Base-by-base conservation (phyloP, 495 filamentous ascomycete species). In the Penicillium robsamsonii region DNA sequence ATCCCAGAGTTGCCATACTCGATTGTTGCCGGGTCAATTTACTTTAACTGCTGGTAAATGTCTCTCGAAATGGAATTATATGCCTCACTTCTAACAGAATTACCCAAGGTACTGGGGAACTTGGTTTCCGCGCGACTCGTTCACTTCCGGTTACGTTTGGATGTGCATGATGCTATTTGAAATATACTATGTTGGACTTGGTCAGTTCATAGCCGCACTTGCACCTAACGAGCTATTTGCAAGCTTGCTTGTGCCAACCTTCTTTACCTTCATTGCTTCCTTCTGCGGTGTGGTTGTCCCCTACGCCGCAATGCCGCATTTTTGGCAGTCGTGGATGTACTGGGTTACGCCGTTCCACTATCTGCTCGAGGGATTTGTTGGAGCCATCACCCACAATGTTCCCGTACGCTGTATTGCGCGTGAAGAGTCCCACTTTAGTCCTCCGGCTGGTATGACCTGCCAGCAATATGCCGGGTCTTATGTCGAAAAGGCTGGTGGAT, bases 191-290 rank as follows among this genome's bases (percentile, higher is more conserved):
- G 75, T 90, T 48, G 78, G 83, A 24, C 85, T 92, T 57, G 87
- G 87, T 1, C 87, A 91, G 69, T 84, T 85, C 58, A 90, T 94
- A 45, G 90, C 90, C 0, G 77, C 89, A 0, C 79, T 91, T 57
- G 75, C 83, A 11, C 87, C 89, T 0, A 90, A 90, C 65, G 83
- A 88, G 37, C 76, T 90, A 5, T 79, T 91, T 35, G 87, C 87
- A 15, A 85, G 82, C 9, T 64, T 92, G 1, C 78, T 89, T 4
- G 83, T 88, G 11, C 86, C 86, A 0, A 69, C 83, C 17, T 83
- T 88, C 66, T 86, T 88, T 70, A 76, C 80, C 18, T 85, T 86
- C 57, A 74, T 85, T 52, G 75, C 84, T 37, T 76, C 79, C 8
- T 89, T 87, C 69, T 85, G 82, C 49, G 84, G 86, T 51, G 79